Evolutionary conservation across 768 basidiomycete genomes (phyloP).

Genomic region (Chalciporus pseudorubinellus): DNA sequence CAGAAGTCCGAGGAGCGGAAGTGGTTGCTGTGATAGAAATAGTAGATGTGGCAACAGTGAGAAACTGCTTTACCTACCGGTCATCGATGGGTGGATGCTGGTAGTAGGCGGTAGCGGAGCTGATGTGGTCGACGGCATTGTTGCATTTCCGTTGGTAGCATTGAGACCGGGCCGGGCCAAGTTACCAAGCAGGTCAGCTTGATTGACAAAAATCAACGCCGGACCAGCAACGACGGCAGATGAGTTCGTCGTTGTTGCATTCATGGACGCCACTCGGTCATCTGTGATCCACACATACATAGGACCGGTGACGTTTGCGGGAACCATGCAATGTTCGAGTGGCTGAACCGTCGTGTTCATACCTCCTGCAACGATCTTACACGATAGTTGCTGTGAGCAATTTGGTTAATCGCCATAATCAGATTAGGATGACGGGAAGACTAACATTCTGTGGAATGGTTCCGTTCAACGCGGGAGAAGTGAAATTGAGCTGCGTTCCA

Average conservation of each 20-base stretch:
- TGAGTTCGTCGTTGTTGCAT: conserved; percentile 40
- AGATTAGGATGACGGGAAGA: neutral
- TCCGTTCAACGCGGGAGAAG: conserved; percentile 53
- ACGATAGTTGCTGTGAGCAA: conserved; percentile 49
- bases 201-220: conserved; percentile 58
- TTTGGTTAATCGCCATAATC: conserved; percentile 10
- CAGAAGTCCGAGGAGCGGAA: conserved; percentile 24
- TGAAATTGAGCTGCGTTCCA: conserved; percentile 65
- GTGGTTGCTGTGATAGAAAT: conserved; percentile 9
- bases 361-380: conserved; percentile 77
- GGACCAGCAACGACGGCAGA: conserved; percentile 65
- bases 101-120: neutral
- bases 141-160: neutral
- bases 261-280: conserved; percentile 51
- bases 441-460: conserved; percentile 43
- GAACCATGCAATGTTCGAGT: conserved; percentile 59
- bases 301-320: conserved; percentile 66
- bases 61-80: neutral
- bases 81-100: neutral
- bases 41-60: conserved; percentile 3
- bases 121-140: neutral
- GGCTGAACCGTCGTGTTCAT: conserved; percentile 56
- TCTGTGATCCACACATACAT: conserved; percentile 71
- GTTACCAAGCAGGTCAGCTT: conserved; percentile 49
- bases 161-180: conserved; percentile 38